Conservation (phyloP, 257 asterid genomes). For the Rubia yunnanensis region DNA sequence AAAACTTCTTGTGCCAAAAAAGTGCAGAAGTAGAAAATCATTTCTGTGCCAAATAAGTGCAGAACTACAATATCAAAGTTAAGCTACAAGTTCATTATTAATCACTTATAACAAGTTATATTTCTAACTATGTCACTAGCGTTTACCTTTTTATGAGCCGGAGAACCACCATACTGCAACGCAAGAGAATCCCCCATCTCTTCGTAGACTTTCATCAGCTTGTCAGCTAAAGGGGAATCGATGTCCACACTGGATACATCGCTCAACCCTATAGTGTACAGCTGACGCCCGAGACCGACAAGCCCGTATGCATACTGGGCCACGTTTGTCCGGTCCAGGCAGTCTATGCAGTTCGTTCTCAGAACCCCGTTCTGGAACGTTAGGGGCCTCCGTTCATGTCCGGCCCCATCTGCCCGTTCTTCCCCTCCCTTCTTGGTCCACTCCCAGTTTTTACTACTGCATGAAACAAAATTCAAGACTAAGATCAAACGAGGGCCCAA, state of each 20-base stretch:
- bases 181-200: conserved; percentile 97
- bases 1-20: not conserved
- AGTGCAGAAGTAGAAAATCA: not conserved
- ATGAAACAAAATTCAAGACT: not conserved
- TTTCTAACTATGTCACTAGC: not conserved
- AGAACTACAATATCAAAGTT: no score
- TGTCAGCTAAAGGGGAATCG: conserved; percentile 60
- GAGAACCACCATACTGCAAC: conserved; percentile 93
- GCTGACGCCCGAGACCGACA: conserved; percentile 77
- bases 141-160: conserved; percentile 91
- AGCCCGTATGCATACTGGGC: conserved; percentile 92
- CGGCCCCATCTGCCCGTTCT: conserved; percentile 11
- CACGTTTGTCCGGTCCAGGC: conserved; percentile 93
- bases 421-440: conserved; percentile 26
- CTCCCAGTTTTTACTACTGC: conserved; percentile 31
- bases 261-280: conserved; percentile 60
- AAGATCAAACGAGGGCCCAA: not conserved
- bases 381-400: conserved; percentile 22
- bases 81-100: no score
- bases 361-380: conserved; percentile 75
- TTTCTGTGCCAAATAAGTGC: not conserved
- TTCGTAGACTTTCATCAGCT: conserved; percentile 74
- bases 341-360: conserved; percentile 95
- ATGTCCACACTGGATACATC: conserved; percentile 38
- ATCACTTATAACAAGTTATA: not conserved